Percentiles rank a stretch among this genome's conserved stretches.
Conservation (phyloP, 805 yeast species). For the Lachancea thermotolerans region DNA sequence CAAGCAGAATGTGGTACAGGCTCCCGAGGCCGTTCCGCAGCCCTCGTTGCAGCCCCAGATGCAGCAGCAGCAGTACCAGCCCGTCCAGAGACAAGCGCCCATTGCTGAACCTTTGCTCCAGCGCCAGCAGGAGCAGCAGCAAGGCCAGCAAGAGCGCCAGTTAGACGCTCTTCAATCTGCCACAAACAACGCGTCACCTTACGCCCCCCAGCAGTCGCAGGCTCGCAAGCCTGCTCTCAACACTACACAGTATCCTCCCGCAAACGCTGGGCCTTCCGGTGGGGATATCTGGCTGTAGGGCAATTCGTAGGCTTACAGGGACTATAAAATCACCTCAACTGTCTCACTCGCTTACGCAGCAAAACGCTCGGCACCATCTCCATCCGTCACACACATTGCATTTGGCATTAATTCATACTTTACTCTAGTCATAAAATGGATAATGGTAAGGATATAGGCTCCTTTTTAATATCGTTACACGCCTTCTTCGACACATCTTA, state of each 20-base stretch:
- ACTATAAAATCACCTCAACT: too few relatives aligned
- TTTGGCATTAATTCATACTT: conserved; percentile 8
- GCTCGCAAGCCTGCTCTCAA: conserved; percentile 4
- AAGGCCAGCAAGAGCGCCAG: conserved; percentile 11
- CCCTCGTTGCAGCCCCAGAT: conserved; percentile 7
- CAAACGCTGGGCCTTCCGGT: conserved; percentile 16
- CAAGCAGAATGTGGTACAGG: conserved; percentile 21
- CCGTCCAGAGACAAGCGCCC: conserved; percentile 10
- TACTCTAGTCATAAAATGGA: conserved; percentile 4
- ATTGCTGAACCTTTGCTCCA: conserved; percentile 9
- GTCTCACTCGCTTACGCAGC: too few relatives aligned
- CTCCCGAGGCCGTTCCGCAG: conserved; percentile 6
- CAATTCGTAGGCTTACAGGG: too few relatives aligned
- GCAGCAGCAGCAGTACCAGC: conserved; percentile 8
- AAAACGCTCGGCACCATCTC: too few relatives aligned
- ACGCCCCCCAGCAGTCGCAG: conserved; percentile 10
- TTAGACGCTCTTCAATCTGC: conserved; percentile 2
- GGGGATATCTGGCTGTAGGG: conserved; percentile 23
- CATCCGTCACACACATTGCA: conserved; percentile 1
- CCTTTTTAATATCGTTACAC: background rate
- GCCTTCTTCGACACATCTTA: background rate
- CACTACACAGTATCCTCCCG: conserved; percentile 8
- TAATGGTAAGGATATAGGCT: background rate
- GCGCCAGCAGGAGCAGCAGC: conserved; percentile 18
- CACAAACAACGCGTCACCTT: conserved; percentile 4